phyloP scores from a whole-genome alignment of 2,329 filamentous ascomycete species.

The Didymellaceae sp. region DNA sequence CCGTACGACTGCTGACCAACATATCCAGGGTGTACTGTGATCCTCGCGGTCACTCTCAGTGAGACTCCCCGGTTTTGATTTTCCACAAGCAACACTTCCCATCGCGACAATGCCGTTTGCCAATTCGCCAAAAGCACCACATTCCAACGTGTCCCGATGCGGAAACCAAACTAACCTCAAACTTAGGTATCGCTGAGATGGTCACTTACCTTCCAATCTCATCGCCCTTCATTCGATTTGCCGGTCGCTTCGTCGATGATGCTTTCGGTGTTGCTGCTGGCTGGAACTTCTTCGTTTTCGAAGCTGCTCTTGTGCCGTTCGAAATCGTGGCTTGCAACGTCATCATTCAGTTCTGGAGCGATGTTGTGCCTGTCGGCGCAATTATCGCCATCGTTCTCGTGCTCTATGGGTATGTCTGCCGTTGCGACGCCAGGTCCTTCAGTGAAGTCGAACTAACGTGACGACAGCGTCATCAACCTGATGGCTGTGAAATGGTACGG shows the following conservation, averaged over 20 bases:
- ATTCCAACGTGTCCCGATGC: conserved; percentile 15
- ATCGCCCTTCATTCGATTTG: conserved; percentile 79
- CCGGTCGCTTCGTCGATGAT: conserved; percentile 76
- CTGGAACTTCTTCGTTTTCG: conserved; percentile 77
- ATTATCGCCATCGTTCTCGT: conserved; percentile 67
- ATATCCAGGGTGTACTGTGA: conserved; percentile 50
- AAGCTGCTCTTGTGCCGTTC: conserved; percentile 71
- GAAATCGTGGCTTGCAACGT: conserved; percentile 63
- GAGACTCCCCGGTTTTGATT: conserved; percentile 28
- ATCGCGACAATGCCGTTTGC: conserved; percentile 27
- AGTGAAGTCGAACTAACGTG: background rate
- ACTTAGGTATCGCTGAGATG: conserved; percentile 71
- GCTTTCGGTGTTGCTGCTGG: conserved; percentile 75
- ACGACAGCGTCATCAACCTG: conserved; percentile 65
- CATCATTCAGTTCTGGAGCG: conserved; percentile 56
- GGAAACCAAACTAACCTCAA: conserved; percentile 26
- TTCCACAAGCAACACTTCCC: conserved; percentile 32
- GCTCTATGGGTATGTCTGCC: conserved; percentile 61
- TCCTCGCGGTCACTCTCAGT: conserved; percentile 51
- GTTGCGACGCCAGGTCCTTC: background rate
- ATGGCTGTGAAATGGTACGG: conserved; percentile 61
- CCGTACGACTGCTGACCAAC: background rate
- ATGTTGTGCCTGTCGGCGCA: conserved; percentile 64
- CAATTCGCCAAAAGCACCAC: conserved; percentile 20
- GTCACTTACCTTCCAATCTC: conserved; percentile 78